Base-by-base conservation (phyloP, 371 early-diverging fungal species). In the Parasitella parasitica region DNA sequence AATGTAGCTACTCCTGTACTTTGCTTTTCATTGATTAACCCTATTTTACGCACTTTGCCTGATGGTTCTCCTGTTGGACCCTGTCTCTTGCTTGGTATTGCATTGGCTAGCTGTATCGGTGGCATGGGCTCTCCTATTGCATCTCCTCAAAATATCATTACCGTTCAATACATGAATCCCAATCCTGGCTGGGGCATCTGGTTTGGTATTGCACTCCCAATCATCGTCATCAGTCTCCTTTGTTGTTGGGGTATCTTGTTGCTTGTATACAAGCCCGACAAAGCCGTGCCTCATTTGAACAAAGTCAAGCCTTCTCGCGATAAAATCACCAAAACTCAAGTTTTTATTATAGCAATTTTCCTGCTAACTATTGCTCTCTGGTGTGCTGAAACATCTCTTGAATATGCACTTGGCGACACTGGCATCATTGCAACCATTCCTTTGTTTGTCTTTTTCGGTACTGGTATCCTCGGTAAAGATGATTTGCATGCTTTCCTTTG, bases 81-180 rank as follows among this genome's bases (percentile, higher is more conserved):
- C 28, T 89, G 92, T 54, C 81, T 97, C 24, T 85, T 97, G 22
- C 79, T 97, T 6, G 98, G 97, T 18, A 96, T 97, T 61, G 98
- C 98, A 4, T 78, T 97, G 53, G 95, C 97, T 9, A 88, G 95
- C 32, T 95, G 97, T 59, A 87, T 97, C 20, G 98, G 97, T 51
- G 97, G 97, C 32, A 97, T 97, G 97, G 92, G 94, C 2, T 92
- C 95, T 26, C 98, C 98, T 6, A 97, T 97, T 71, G 83, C 93
- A 8, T 94, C 94, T 5, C 98, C 98, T n/a, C 97, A 97, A 67
- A 97, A 97, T 77, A 88, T 89, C 53, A 87, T 97, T 48, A 88
- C 97, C 12, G 75, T 97, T 56, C 81, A 84, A 69, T 87, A 86
- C 64, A 95, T 97, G 95, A 63, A 78, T 24, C 96, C 96, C 6